Evolutionary conservation across 2,329 filamentous ascomycete genomes (phyloP).

Genomic region (Aspergillus cejpii): DNA sequence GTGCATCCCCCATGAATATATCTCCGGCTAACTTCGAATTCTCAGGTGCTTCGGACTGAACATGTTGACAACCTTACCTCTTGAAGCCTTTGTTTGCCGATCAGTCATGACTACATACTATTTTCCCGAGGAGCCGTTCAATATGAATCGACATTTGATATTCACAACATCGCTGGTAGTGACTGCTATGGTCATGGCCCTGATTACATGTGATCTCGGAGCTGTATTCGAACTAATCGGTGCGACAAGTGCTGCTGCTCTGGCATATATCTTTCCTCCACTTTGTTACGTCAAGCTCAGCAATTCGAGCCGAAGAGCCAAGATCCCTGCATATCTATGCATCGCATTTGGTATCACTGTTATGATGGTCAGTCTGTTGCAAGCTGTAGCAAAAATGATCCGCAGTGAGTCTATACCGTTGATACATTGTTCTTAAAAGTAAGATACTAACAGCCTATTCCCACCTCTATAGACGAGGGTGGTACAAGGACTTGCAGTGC

Average conservation of each 20-base stretch:
- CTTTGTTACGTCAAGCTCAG: conserved; percentile 93
- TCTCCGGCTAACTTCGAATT: conserved; percentile 17
- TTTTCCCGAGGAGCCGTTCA: conserved; percentile 65
- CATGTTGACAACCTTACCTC: conserved; percentile 93
- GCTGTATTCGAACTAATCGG: conserved; percentile 94
- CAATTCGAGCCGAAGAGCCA: conserved; percentile 65
- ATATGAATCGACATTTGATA: conserved; percentile 75
- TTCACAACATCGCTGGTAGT: conserved; percentile 80
- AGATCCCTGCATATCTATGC: conserved; percentile 61
- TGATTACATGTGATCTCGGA: conserved; percentile 88
- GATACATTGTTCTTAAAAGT: not conserved
- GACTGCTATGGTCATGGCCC: conserved; percentile 65
- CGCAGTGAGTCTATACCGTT: conserved; percentile 29
- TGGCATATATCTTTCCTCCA: conserved; percentile 92
- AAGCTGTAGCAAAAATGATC: conserved; percentile 63
- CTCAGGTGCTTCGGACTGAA: conserved; percentile 82
- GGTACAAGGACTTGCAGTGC: conserved; percentile 27
- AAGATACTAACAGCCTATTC: conserved; percentile 9
- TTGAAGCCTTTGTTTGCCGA: conserved; percentile 95
- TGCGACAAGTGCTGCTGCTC: conserved; percentile 83
- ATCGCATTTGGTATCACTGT: conserved; percentile 73
- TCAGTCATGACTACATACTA: conserved; percentile 92
- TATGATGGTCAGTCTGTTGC: conserved; percentile 71
- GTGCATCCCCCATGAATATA: not conserved
- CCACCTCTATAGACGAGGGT: conserved; percentile 28